Evolutionary conservation across 2,329 filamentous ascomycete genomes (phyloP).

Genomic region (Colletotrichum sojae): DNA sequence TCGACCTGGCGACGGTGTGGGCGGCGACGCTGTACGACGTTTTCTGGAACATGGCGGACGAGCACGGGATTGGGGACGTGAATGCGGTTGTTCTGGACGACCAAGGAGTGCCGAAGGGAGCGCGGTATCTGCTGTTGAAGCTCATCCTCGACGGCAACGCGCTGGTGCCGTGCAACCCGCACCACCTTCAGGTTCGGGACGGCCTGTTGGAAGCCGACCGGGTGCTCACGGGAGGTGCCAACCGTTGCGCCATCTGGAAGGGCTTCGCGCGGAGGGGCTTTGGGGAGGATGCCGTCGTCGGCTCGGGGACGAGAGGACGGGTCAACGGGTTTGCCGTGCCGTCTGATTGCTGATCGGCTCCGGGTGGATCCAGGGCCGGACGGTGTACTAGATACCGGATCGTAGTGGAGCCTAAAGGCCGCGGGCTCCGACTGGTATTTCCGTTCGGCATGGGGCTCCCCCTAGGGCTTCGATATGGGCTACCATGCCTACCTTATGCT

Average conservation of each 20-base stretch:
- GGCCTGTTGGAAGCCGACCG: slow-evolving; percentile 58
- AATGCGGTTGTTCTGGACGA: slow-evolving; percentile 46
- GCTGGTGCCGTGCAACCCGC: slow-evolving; percentile 66
- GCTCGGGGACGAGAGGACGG: slow-evolving; percentile 4
- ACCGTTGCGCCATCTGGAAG: slow-evolving; percentile 63
- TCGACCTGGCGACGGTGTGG: slow-evolving; percentile 53
- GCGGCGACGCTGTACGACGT: slow-evolving; percentile 66
- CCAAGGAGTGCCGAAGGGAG: slow-evolving; percentile 57
- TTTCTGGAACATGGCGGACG: slow-evolving; percentile 67
- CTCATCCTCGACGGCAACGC: slow-evolving; percentile 63
- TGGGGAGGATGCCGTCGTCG: slow-evolving; percentile 50
- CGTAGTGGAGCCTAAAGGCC: no score
- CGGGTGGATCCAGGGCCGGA: no score
- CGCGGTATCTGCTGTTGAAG: slow-evolving; percentile 64
- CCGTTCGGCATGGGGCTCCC: no score
- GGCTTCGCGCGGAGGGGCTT: slow-evolving; percentile 66
- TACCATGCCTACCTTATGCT: no score
- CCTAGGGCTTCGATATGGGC: no score
- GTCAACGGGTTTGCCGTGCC: slow-evolving; percentile 18
- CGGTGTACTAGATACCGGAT: no score
- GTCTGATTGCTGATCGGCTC: background rate
- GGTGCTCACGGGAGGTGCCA: slow-evolving; percentile 56
- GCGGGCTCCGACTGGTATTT: no score
- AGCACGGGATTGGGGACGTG: slow-evolving; percentile 61
- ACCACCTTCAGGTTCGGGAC: slow-evolving; percentile 62